Base-by-base conservation (phyloP, 768 basidiomycete genomes). In the Boletus bicolor region DNA sequence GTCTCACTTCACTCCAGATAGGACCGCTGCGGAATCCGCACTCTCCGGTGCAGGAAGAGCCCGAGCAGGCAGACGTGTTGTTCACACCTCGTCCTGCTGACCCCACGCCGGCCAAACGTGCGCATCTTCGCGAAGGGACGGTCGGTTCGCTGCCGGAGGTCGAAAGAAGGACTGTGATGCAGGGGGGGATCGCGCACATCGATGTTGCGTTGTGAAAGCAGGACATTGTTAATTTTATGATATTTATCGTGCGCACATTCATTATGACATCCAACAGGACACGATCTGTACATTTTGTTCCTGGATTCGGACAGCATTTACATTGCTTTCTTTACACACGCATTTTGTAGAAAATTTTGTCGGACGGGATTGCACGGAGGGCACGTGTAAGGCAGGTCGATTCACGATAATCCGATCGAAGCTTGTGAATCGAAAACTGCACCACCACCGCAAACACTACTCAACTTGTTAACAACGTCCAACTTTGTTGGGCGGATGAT, bases 121-220 rank as follows among this genome's bases (percentile, higher is more conserved):
- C 71, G 6, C 67, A 21, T 26, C 58, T 70, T 35, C 64, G 68
- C 17, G 38, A 59, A 36, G 51, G 56, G 37, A 64, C 61, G 21
- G 28, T 19, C 5, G 41, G 57, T 34, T 67, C 55, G 6, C 28
- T 61, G 1, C 57, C 69, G 9, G 66, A 72, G 54, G 56, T 70
- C 7, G 62, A 68, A 56, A 51, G 44, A 32, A 55, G 64, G 32
- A 17, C 35, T 2, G 57, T 71, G 36, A 34, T 48, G 53, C 61
- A 64, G 45, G 46, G 59, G 10, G 68, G 60, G 41, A 63, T 73
- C 56, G 69, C 60, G 19, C 44, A 11, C 39, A 71, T 71, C n/a
- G 67, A 70, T 1, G 59, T 68, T 3, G 24, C 42, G 0, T 45
- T 68, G 24, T 74, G 51, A 65, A 19, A 17, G 43, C 21, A 3